These are phyloP conservation scores for Mrakia frigida DNA, from an alignment of 768 basidiomycete genomes.

Conservation along the genomic window DNA sequence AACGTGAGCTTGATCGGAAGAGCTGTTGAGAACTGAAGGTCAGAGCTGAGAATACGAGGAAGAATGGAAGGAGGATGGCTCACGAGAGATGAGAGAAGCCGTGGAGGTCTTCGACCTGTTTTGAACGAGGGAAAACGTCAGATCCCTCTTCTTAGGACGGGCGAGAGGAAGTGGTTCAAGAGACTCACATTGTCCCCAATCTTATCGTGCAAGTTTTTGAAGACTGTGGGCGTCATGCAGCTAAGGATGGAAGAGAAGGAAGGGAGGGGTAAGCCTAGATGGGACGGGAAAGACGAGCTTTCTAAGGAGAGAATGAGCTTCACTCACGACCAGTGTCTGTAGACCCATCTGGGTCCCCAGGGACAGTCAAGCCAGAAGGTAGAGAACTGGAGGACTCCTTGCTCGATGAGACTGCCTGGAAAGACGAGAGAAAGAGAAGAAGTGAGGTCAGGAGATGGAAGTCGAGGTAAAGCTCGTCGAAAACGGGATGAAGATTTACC, in stretches of 20 bases:
- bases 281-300: too few relatives aligned
- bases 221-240: not conserved
- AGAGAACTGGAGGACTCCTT: not conserved
- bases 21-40: not conserved
- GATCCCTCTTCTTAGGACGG: too few relatives aligned
- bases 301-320: too few relatives aligned
- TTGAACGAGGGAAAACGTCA: too few relatives aligned
- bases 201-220: not conserved
- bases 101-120: not conserved
- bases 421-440: not conserved
- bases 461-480: not conserved
- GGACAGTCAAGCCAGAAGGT: not conserved
- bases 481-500: not conserved
- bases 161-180: too few relatives aligned
- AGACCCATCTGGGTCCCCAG: not conserved
- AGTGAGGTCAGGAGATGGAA: too few relatives aligned
- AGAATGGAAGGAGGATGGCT: not conserved
- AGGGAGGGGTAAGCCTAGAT: too few relatives aligned
- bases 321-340: not conserved
- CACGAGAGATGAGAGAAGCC: not conserved
- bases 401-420: not conserved
- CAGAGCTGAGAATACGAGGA: not conserved
- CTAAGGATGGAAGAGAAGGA: too few relatives aligned
- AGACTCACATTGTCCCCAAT: not conserved
- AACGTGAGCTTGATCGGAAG: not conserved